A percentile compares a stretch with the other conserved stretches of the same genome.
phyloP scores from a whole-genome alignment of 2,329 filamentous ascomycete species.

The Nemania sp. region DNA sequence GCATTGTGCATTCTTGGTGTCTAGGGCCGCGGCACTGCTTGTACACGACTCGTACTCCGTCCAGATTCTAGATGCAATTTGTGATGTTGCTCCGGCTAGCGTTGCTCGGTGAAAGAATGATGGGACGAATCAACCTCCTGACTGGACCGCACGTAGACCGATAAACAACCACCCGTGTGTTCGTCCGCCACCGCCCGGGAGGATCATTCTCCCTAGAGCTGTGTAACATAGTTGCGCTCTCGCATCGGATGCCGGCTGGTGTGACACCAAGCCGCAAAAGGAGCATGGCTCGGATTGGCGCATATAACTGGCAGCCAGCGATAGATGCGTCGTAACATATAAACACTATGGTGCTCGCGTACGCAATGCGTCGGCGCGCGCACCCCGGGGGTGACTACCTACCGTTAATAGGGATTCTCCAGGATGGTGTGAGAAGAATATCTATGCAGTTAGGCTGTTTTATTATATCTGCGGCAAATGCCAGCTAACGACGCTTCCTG shows the following conservation, averaged over 20 bases:
- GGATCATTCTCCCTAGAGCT: background rate
- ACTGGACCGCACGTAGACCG: background rate
- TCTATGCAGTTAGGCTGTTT: too few species aligned
- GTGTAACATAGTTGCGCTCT: background rate
- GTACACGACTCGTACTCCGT: background rate
- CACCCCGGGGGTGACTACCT: background rate
- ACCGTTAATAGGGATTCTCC: background rate
- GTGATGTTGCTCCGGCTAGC: background rate
- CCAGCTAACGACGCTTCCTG: too few species aligned
- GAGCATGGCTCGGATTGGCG: background rate
- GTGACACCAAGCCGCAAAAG: background rate
- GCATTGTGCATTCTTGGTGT: background rate
- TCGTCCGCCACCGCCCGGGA: background rate
- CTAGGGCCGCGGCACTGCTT: background rate
- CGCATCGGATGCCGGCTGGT: background rate
- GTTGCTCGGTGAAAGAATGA: background rate
- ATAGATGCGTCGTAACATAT: background rate
- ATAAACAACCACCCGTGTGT: background rate
- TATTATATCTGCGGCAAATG: too few species aligned
- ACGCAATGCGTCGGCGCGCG: background rate
- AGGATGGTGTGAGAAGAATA: background rate
- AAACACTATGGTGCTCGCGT: background rate
- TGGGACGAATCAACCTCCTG: background rate
- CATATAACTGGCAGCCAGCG: background rate
- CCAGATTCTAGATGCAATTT: background rate